Conservation (phyloP, 331 rosid species). For the Rhamnella rubrinervis region DNA sequence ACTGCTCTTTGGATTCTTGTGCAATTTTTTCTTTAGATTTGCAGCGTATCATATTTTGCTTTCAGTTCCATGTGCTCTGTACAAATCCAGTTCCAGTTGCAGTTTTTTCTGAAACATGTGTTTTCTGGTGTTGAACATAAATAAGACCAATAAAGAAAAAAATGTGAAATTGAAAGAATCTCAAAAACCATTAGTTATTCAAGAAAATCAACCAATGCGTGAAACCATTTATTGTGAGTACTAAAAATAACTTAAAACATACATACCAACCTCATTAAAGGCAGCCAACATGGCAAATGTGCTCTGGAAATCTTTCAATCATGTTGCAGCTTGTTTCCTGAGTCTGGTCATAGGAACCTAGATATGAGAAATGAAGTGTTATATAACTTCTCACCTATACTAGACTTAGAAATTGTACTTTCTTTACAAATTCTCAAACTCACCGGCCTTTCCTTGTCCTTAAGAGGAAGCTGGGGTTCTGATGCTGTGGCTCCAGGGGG, state of each 20-base stretch:
- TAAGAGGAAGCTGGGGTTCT: conserved; percentile 64
- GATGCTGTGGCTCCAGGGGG: conserved; percentile 32
- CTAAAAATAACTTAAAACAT: conserved; percentile 12
- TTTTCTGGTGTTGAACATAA: background rate
- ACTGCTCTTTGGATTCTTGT: conserved; percentile 6
- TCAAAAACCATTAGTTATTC: background rate
- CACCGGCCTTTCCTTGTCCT: conserved; percentile 68
- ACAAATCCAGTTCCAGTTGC: background rate
- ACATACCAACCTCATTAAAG: conserved; percentile 67
- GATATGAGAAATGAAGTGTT: background rate
- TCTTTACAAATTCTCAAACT: conserved; percentile 23
- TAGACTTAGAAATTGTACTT: background rate
- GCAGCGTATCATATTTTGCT: conserved; percentile 2
- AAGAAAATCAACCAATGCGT: background rate
- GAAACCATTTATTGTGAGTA: background rate
- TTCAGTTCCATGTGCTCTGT: conserved; percentile 10
- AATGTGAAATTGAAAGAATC: background rate
- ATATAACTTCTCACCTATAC: background rate
- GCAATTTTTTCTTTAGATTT: conserved; percentile 6
- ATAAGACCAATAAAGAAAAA: background rate
- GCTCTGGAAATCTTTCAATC: conserved; percentile 65
- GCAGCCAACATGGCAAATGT: conserved; percentile 68
- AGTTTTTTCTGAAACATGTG: too few species aligned
- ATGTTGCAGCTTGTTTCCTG: conserved; percentile 64
- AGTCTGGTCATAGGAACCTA: conserved; percentile 72